Evolutionary conservation across 345 rosid genomes (phyloP).

Genomic region (Stellera chamaejasme): DNA sequence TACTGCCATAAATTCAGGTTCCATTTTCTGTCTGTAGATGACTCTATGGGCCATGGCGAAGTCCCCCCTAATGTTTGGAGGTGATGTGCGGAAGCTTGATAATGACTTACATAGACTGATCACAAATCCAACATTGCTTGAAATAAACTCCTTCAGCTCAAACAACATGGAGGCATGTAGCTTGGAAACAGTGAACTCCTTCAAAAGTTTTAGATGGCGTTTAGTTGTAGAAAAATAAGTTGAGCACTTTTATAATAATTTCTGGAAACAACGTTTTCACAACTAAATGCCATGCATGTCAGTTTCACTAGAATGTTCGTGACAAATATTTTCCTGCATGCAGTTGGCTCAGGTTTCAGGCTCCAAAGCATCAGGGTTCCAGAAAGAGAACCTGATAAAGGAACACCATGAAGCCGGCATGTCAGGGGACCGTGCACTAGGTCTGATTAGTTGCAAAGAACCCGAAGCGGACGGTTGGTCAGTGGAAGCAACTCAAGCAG

Average conservation of each 20-base stretch:
- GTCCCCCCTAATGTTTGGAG: conserved; percentile 95
- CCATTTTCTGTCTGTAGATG: conserved; percentile 39
- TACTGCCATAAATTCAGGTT: background rate
- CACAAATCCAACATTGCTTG: conserved; percentile 61
- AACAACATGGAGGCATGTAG: conserved; percentile 63
- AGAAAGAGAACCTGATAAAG: background rate
- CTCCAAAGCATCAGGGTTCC: conserved; percentile 10
- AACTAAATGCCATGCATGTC: background rate
- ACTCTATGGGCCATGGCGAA: conserved; percentile 89
- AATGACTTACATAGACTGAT: conserved; percentile 46
- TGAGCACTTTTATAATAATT: no score
- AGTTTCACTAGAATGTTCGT: background rate
- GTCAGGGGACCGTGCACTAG: conserved; percentile 28
- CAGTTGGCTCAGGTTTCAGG: conserved; percentile 53
- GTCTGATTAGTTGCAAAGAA: conserved; percentile 66
- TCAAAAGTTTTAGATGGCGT: background rate
- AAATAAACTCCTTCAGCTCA: conserved; percentile 59
- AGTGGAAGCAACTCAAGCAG: conserved; percentile 30
- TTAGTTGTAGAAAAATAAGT: no score
- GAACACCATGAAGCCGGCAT: conserved; percentile 14
- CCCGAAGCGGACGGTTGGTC: conserved; percentile 53
- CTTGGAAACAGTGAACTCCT: conserved; percentile 3
- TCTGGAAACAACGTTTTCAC: no score
- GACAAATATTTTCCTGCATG: conserved; percentile 17
- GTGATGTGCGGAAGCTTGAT: conserved; percentile 75